Evolutionary conservation across 192 early-diverging fungal genomes (phyloP), one percentile per base, ranked within the genome.

Genomic region (Piromyces finnis): DNA sequence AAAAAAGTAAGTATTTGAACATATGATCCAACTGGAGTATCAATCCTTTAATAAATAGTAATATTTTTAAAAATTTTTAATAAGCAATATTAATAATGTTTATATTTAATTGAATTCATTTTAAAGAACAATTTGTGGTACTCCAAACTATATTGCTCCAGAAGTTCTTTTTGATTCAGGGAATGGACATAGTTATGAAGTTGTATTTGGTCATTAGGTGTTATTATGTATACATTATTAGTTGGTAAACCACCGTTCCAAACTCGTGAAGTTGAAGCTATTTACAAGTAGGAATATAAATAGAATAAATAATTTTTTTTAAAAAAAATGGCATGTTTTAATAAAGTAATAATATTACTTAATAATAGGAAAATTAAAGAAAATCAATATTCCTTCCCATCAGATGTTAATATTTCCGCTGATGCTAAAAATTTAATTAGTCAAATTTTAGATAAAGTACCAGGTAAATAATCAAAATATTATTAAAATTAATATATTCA

Each of bases 81-180:
- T n/a, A n/a, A n/a, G n/a, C n/a, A n/a, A n/a, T n/a, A n/a, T n/a
- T n/a, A n/a, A n/a, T n/a, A n/a, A n/a, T n/a, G n/a, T n/a, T n/a
- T n/a, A n/a, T n/a, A n/a, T n/a, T n/a, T n/a, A n/a, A n/a, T n/a
- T n/a, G n/a, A n/a, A n/a, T n/a, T n/a, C n/a, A n/a, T n/a, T n/a
- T n/a, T n/a, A n/a, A n/a, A 95, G 93, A 81, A 96, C 96, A 3
- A 95, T 98, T 81, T 92, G 96, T 80, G 97, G 97, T 17, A 99
- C 97, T 13, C 97, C 97, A 5, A 97, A 97, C 81, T 99, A 98
- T 83, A 93, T 99, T 82, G 97, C 97, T 3, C 97, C 97, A 0
- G 97, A 99, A 83, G 92, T 99, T 29, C 86, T 98, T 29, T 93
- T 93, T 83, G 92, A 92, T 80, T 85, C 86, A 30, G 84, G 87